phyloP scores from a whole-genome alignment of 164 flowering plant genomes.

The Nymphaea colorata region DNA sequence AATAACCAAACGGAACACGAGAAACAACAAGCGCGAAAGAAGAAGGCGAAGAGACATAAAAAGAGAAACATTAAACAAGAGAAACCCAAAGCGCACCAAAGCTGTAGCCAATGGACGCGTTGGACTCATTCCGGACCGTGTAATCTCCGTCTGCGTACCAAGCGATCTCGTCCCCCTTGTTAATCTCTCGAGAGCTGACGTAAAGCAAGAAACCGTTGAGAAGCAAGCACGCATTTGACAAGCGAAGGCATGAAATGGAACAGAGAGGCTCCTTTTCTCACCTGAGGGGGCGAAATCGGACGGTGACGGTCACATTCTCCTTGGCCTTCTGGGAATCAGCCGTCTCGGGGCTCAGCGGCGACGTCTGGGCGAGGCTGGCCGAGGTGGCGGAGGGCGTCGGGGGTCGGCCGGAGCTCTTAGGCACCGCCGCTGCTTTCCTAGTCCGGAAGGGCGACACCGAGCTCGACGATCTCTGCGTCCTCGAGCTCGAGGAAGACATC shows the following conservation, averaged over 20 bases:
- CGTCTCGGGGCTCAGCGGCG: slow-evolving; percentile 7
- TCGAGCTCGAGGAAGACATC: slow-evolving; percentile 6
- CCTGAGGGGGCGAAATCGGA: slow-evolving; percentile 89
- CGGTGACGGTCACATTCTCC: slow-evolving; percentile 83
- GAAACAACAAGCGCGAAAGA: background rate
- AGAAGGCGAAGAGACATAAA: background rate
- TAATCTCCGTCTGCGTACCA: slow-evolving; percentile 80
- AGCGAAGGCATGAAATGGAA: background rate
- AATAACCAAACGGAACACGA: background rate
- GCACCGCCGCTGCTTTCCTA: slow-evolving; percentile 28
- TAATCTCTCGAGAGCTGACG: slow-evolving; percentile 44
- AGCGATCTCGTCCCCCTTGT: slow-evolving; percentile 62
- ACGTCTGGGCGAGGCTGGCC: slow-evolving; percentile 4
- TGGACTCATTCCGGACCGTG: slow-evolving; percentile 56
- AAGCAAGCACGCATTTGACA: background rate
- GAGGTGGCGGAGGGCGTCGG: slow-evolving; percentile 8
- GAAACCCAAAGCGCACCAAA: slow-evolving; percentile 32
- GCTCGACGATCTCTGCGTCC: slow-evolving; percentile 34
- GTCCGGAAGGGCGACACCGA: slow-evolving; percentile 51
- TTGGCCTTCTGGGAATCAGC: slow-evolving; percentile 36
- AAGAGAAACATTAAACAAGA: background rate
- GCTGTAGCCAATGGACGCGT: slow-evolving; percentile 43
- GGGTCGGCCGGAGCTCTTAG: slow-evolving; percentile 17
- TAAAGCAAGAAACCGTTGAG: background rate
- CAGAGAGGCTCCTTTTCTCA: slow-evolving; percentile 5